Base-by-base conservation (phyloP, 179 eudicot species). In the Heliamphora pulchella region DNA sequence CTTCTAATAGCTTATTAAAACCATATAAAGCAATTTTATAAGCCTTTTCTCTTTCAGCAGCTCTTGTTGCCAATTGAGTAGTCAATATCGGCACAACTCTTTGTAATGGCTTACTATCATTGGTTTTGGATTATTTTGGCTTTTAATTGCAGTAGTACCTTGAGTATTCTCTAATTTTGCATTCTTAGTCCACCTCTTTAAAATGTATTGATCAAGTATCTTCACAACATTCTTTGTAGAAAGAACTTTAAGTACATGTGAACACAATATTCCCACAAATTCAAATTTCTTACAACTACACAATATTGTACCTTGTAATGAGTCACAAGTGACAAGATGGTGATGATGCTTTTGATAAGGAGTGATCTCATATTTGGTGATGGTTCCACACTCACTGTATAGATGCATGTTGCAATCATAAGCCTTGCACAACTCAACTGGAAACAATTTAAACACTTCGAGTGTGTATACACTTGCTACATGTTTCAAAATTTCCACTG, bases 241-340 rank as follows among this genome's bases (percentile, higher is more conserved):
- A 14, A 71, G 5, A 58, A 39, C 55, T 81, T 75, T 81, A 0
- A 81, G 83, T 47, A 66, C 74, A 66, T 66, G 79, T 6, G 79
- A 53, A 44, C 55, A 81, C 13, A 75, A 57, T 58, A 74, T 31
- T 10, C 83, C 55, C 15, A n/a, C 66, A 67, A 63, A 73, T 15
- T 81, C 75, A 53, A 81, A 81, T 47, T 74, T 80, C 31, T 72
- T 74, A 59, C 79, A 74, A 57, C 79, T 75, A 41, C 79, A 81
- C 8, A 77, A 61, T 3, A 82, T n/a, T 8, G 31, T 63, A n/a
- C 47, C 54, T 1, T 59, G 11, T 31, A 31, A 43, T 43, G 79
- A 73, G 61, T 65, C 46, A 39, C 41, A 78, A 11, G 44, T 53
- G 5, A 80, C 80, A 10, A 74, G 44, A 78, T 65, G 80, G 11